These are phyloP conservation scores for Seiridium unicorne DNA, from an alignment of 2,329 filamentous ascomycete genomes.

Conservation along the genomic window DNA sequence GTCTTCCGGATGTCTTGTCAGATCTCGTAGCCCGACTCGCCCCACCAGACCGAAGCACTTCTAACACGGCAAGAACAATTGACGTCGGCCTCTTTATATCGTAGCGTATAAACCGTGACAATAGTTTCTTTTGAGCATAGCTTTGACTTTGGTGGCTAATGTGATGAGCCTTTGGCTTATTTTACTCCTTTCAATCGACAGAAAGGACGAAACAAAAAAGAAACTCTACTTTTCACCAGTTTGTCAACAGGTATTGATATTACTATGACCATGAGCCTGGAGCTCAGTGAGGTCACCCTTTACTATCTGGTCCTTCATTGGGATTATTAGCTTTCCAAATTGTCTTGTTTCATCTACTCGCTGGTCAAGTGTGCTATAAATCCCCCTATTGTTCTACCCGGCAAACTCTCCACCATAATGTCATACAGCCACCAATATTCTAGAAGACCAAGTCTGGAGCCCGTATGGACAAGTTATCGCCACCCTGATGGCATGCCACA, in stretches of 20 bases:
- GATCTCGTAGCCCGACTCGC: not conserved
- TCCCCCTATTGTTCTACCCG: too few species aligned
- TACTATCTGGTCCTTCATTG: not conserved
- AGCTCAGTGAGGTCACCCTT: not conserved
- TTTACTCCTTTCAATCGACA: not conserved
- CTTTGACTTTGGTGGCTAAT: not conserved
- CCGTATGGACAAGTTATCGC: constrained; percentile 32
- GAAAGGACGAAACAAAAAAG: not conserved
- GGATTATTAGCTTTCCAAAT: too few species aligned
- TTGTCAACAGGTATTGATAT: not conserved
- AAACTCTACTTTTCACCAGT: not conserved
- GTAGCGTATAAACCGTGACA: not conserved
- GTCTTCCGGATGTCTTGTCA: not conserved
- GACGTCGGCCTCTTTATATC: not conserved
- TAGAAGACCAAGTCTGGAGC: constrained; percentile 30
- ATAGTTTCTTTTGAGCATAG: not conserved
- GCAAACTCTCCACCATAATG: too few species aligned
- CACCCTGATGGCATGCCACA: constrained; percentile 20
- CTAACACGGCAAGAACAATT: not conserved
- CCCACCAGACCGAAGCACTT: not conserved
- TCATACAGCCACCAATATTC: too few species aligned
- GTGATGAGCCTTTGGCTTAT: not conserved
- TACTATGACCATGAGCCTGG: not conserved
- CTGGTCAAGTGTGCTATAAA: not conserved
- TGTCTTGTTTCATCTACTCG: not conserved